Evolutionary conservation across 2,329 filamentous ascomycete species (phyloP).

Genomic region (Pseudogymnoascus sp.): DNA sequence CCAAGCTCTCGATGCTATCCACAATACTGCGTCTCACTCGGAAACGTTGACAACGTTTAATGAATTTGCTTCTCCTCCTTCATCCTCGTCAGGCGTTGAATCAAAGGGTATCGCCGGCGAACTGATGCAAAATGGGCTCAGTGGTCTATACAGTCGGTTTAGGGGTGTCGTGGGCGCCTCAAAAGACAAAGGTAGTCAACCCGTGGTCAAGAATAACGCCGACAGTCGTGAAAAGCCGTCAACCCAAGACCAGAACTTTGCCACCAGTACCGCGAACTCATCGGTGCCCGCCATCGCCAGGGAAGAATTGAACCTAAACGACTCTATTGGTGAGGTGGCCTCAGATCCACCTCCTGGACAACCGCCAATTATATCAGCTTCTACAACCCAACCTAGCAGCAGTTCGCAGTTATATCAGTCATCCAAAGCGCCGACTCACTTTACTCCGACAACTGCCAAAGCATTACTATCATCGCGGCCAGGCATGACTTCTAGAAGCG

Average conservation of each 20-base stretch:
- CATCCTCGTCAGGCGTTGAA: conserved; percentile 52
- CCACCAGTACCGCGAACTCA: conserved; percentile 37
- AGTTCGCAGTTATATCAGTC: conserved; percentile 27
- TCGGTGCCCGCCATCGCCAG: conserved; percentile 35
- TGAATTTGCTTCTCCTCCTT: conserved; percentile 71
- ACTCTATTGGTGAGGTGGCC: conserved; percentile 29
- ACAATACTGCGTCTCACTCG: conserved; percentile 79
- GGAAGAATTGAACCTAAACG: conserved; percentile 32
- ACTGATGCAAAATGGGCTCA: conserved; percentile 75
- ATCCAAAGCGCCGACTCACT: conserved; percentile 26
- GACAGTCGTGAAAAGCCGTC: conserved; percentile 39
- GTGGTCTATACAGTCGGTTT: conserved; percentile 80
- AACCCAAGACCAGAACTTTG: conserved; percentile 37
- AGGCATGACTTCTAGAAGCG: conserved; percentile 26
- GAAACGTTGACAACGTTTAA: conserved; percentile 87
- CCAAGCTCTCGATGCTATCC: conserved; percentile 77
- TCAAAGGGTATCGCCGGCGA: conserved; percentile 66
- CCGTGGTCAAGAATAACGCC: conserved; percentile 33
- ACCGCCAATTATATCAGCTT: conserved; percentile 26
- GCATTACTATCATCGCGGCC: conserved; percentile 22
- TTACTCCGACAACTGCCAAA: conserved; percentile 22
- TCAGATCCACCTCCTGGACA: conserved; percentile 28
- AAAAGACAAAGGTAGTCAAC: conserved; percentile 42
- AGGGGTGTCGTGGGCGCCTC: conserved; percentile 72
- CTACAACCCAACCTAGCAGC: conserved; percentile 24